These are phyloP conservation scores for Silene latifolia DNA, from an alignment of 148 eudicot genomes.

Conservation along the genomic window DNA sequence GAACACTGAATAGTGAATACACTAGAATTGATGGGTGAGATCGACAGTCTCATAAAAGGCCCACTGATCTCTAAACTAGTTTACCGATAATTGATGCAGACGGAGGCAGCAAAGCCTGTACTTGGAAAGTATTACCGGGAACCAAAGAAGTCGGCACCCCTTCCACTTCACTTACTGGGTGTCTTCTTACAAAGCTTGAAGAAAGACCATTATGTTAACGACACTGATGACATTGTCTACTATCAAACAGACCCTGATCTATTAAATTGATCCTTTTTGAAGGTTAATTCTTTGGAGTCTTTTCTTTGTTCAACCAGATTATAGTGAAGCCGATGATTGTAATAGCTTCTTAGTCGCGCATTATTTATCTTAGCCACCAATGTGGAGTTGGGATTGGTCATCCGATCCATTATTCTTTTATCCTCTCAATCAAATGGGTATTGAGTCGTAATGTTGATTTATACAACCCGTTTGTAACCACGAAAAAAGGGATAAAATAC, in stretches of 20 bases:
- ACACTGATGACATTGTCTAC: conserved; percentile 61
- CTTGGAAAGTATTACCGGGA: conserved; percentile 63
- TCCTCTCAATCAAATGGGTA: background rate
- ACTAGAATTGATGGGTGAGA: background rate
- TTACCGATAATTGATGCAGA: conserved; percentile 34
- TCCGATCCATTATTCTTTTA: conserved; percentile 8
- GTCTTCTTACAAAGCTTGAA: conserved; percentile 48
- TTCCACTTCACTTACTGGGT: conserved; percentile 56
- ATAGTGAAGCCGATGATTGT: background rate
- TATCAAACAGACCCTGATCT: conserved; percentile 60
- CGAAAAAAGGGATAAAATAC: background rate
- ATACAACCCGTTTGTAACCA: background rate
- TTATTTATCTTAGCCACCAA: conserved; percentile 6
- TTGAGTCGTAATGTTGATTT: background rate
- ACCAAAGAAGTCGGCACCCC: conserved; percentile 59
- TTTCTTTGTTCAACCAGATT: background rate
- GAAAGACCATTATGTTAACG: conserved; percentile 72
- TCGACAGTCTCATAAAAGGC: background rate
- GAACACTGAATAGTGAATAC: background rate
- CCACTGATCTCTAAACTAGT: background rate
- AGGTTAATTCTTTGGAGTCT: conserved; percentile 20
- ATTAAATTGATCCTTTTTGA: background rate
- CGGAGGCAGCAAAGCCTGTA: conserved; percentile 77
- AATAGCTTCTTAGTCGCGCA: background rate
- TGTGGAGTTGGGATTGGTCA: conserved; percentile 10